Base-by-base conservation (phyloP, 1,284 basidiomycete species). In the Veloboletus limbatus region DNA sequence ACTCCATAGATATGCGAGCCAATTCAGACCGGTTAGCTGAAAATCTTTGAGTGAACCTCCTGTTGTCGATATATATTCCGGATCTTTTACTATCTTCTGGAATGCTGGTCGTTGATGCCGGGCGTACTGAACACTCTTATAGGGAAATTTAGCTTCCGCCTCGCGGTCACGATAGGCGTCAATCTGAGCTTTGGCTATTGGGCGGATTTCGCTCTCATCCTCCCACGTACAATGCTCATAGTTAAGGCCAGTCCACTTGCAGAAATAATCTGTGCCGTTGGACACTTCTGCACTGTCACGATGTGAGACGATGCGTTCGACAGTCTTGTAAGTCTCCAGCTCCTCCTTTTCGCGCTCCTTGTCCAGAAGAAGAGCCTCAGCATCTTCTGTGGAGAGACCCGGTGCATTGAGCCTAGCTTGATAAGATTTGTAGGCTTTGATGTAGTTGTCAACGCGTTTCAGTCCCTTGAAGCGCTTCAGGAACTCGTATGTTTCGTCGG, bases 191-290 rank as follows among this genome's bases (percentile, higher is more conserved):
- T 79, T 81, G 40, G 85, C 82, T 51, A 87, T 86, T 5, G 80
- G 74, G 40, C 82, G 81, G 51, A 97, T 82, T 57, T 95, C 90
- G 49, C 85, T 82, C 63, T 83, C 76, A 50, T 79, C 72, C 67
- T 99, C 97, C 97, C 97, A 99, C 3, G 97, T 99, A 65, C 92
- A 92, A 58, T 97, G 89, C 49, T 91, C 86, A 70, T 99, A 99
- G 61, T 92, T 87, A 57, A 99, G 82, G 30, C 87, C 88, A 43
- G 83, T 87, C 97, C 97, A 99, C 72, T 99, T 99, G 85, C 90
- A 92, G 68, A 97, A 91, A 70, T 97, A 99, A 63, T 96, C 87
- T 32, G 86, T 79, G 47, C 81, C 76, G 38, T 81, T 83, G 40
- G 52, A 4, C 27, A 40, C 30, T 30, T 82, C 78, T 18, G 74